Evolutionary conservation across 2,329 filamentous ascomycete species (phyloP).

Genomic region (Keithomyces neogunnii): DNA sequence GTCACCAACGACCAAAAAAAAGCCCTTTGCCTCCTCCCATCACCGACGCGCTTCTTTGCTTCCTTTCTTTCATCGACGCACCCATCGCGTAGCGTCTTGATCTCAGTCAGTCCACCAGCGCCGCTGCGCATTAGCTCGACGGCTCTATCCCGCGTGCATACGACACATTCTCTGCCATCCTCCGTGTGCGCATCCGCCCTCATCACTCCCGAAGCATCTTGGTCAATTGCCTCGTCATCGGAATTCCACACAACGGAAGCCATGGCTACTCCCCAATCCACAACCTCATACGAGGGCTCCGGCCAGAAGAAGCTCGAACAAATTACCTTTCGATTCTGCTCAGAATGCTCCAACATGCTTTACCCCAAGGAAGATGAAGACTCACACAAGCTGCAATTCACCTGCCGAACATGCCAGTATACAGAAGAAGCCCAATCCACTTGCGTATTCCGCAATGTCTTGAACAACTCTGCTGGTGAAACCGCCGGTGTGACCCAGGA

Average conservation of each 20-base stretch:
- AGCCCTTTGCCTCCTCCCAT: conserved; percentile 3
- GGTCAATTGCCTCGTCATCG: background rate
- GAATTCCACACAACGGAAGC: conserved; percentile 2
- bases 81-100: background rate
- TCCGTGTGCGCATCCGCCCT: no score
- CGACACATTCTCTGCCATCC: no score
- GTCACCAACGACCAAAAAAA: background rate
- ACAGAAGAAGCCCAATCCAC: conserved; percentile 77
- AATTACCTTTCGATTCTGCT: conserved; percentile 96
- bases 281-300: conserved; percentile 31
- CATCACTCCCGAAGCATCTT: no score
- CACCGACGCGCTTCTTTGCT: background rate
- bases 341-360: conserved; percentile 97
- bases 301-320: conserved; percentile 57
- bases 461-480: conserved; percentile 86
- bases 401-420: conserved; percentile 91
- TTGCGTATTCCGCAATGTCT: conserved; percentile 91
- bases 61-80: conserved; percentile 1
- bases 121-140: background rate
- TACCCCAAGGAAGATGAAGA: conserved; percentile 92
- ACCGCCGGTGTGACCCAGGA: conserved; percentile 97
- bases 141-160: background rate
- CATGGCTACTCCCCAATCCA: conserved; percentile 53
- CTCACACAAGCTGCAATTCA: conserved; percentile 81
- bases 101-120: background rate